phyloP scores from a whole-genome alignment of 2,329 filamentous ascomycete species.

The Aschersonia sp. region DNA sequence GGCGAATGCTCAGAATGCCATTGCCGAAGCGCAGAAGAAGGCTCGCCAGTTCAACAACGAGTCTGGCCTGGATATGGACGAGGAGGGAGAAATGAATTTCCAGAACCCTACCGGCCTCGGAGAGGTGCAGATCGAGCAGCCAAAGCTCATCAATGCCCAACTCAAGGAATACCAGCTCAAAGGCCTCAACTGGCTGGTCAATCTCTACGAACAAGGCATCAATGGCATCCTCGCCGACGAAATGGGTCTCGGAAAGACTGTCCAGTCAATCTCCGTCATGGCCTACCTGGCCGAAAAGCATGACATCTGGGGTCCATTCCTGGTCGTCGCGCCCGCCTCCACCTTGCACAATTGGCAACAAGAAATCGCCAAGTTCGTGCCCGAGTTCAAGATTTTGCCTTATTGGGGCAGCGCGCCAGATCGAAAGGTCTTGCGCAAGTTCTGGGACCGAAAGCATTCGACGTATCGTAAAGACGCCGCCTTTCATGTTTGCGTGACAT shows the following conservation, averaged over 20 bases:
- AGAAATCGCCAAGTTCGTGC: constrained; percentile 90
- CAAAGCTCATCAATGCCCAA: constrained; percentile 81
- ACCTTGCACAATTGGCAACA: constrained; percentile 99
- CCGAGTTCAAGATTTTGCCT: constrained; percentile 83
- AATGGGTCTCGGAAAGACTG: constrained; percentile 98
- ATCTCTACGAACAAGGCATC: constrained; percentile 98
- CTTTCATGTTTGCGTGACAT: constrained; percentile 93
- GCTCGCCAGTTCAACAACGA: constrained; percentile 83
- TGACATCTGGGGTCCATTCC: constrained; percentile 94
- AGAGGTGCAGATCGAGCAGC: constrained; percentile 86
- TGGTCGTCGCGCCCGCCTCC: constrained; percentile 90
- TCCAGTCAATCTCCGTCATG: constrained; percentile 99
- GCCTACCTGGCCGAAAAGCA: constrained; percentile 94
- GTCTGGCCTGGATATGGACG: constrained; percentile 49
- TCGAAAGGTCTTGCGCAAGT: constrained; percentile 90
- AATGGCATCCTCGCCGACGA: constrained; percentile 97
- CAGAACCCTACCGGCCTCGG: constrained; percentile 94
- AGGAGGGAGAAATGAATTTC: constrained; percentile 98
- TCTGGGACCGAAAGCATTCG: constrained; percentile 96
- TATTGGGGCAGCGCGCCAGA: constrained; percentile 96
- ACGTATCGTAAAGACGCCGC: constrained; percentile 87
- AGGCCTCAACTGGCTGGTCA: constrained; percentile 98
- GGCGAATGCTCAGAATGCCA: constrained; percentile 91
- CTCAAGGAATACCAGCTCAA: constrained; percentile 99
- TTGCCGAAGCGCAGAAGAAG: constrained; percentile 86